phyloP scores from a whole-genome alignment of 495 filamentous ascomycete species.

The Aspergillus funiculosus region DNA sequence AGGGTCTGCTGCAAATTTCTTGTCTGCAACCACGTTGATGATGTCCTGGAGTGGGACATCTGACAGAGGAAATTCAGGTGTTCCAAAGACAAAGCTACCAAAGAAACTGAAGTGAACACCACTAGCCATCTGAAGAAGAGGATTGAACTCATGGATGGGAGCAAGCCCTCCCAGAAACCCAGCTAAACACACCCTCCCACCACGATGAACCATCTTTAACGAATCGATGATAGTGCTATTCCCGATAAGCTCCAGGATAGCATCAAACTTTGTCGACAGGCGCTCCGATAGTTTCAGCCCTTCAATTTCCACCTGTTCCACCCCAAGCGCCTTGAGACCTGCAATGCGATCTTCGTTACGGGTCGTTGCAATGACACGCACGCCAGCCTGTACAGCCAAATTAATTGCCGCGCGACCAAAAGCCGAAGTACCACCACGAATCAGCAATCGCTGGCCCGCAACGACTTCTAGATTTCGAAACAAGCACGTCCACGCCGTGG shows the following conservation, averaged over 20 bases:
- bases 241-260: conserved; percentile 39
- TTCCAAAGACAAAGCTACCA: conserved; percentile 37
- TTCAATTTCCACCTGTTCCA: conserved; percentile 25
- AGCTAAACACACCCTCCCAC: conserved; percentile 37
- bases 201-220: conserved; percentile 27
- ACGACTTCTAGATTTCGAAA: conserved; percentile 33
- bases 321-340: conserved; percentile 29
- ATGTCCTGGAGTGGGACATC: conserved; percentile 40
- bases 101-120: conserved; percentile 50
- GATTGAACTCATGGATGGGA: conserved; percentile 44
- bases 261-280: conserved; percentile 30
- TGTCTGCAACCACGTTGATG: conserved; percentile 28
- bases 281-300: conserved; percentile 14
- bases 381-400: conserved; percentile 38
- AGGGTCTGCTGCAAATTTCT: conserved; percentile 26
- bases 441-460: conserved; percentile 31
- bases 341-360: conserved; percentile 24
- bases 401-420: conserved; percentile 41
- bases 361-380: conserved; percentile 37
- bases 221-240: conserved; percentile 41
- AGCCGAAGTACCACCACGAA: conserved; percentile 41
- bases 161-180: conserved; percentile 43
- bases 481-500: conserved; percentile 41
- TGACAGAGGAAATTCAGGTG: conserved; percentile 37
- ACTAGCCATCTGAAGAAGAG: conserved; percentile 40